Evolutionary conservation across 1,139 yeast species (phyloP).

Genomic region (Dujonia santamariae): DNA sequence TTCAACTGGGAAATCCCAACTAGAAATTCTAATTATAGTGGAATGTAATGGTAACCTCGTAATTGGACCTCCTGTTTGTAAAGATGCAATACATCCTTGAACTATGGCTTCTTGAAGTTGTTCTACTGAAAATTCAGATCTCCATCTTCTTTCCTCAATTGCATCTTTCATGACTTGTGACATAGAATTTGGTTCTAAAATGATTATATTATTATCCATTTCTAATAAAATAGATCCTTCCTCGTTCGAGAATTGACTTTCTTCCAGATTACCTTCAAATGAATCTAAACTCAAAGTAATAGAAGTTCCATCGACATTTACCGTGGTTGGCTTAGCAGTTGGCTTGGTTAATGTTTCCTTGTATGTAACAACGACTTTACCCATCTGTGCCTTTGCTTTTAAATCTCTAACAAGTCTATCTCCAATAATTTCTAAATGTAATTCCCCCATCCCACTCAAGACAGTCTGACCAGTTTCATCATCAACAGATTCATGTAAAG

Average conservation of each 20-base stretch:
- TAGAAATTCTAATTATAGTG: slow-evolving; percentile 47
- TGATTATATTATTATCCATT: slow-evolving; percentile 36
- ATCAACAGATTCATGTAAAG: slow-evolving; percentile 41
- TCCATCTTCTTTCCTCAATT: slow-evolving; percentile 46
- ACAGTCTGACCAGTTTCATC: slow-evolving; percentile 88
- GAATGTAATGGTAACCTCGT: slow-evolving; percentile 67
- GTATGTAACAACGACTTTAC: slow-evolving; percentile 83
- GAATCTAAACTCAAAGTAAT: slow-evolving; percentile 51
- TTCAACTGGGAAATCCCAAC: slow-evolving; percentile 57
- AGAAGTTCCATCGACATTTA: slow-evolving; percentile 13
- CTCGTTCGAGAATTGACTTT: slow-evolving; percentile 33
- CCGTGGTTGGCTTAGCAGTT: slow-evolving; percentile 2
- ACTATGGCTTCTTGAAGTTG: slow-evolving; percentile 51
- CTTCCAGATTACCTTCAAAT: slow-evolving; percentile 43
- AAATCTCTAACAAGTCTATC: slow-evolving; percentile 76
- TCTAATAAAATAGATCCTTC: slow-evolving; percentile 36
- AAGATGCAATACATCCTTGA: slow-evolving; percentile 65
- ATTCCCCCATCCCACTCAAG: slow-evolving; percentile 93
- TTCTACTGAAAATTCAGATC: slow-evolving; percentile 43
- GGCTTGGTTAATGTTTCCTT: slow-evolving; percentile 61
- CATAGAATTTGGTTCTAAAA: slow-evolving; percentile 28
- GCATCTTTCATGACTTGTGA: slow-evolving; percentile 26
- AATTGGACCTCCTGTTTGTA: slow-evolving; percentile 75
- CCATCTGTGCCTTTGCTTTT: slow-evolving; percentile 77
- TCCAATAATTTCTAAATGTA: slow-evolving; percentile 83